Conservation (phyloP, 495 filamentous ascomycete species). For the Hapsidospora chrysogenum region DNA sequence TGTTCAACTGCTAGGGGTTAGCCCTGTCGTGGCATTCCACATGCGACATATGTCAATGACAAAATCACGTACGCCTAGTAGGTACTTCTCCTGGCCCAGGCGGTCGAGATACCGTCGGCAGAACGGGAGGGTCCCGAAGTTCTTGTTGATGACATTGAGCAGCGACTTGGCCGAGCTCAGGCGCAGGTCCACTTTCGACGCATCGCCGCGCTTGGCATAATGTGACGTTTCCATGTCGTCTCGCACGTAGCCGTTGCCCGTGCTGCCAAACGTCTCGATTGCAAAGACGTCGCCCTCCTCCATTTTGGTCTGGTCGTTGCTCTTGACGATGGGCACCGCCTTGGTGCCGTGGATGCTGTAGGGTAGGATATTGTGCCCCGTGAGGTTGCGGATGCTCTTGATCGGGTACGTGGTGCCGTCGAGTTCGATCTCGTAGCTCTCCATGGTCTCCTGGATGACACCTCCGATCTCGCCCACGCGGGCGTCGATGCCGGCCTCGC, state of each 20-base stretch:
- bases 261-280: constrained; percentile 89
- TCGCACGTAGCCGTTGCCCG: constrained; percentile 68
- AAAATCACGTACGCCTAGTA: constrained; percentile 48
- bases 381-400: constrained; percentile 76
- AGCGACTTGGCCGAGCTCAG: constrained; percentile 66
- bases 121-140: constrained; percentile 80
- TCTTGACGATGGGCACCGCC: constrained; percentile 82
- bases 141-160: constrained; percentile 76
- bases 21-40: too few species aligned
- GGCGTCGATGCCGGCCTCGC: constrained; percentile 70
- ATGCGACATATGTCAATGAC: not conserved
- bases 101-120: constrained; percentile 76
- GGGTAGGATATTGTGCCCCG: constrained; percentile 74
- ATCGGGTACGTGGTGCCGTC: constrained; percentile 63
- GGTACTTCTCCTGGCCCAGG: constrained; percentile 74
- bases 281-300: constrained; percentile 88
- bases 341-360: constrained; percentile 80
- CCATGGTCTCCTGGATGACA: constrained; percentile 74
- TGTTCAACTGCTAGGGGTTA: constrained; percentile 60
- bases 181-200: constrained; percentile 47
- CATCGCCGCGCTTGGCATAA: constrained; percentile 50
- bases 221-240: constrained; percentile 75
- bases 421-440: constrained; percentile 73
- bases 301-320: constrained; percentile 68
- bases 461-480: constrained; percentile 62